Percentiles rank a stretch among this genome's conserved stretches.
phyloP scores from a whole-genome alignment of 306 rosid species.

The Vigna hirtella region DNA sequence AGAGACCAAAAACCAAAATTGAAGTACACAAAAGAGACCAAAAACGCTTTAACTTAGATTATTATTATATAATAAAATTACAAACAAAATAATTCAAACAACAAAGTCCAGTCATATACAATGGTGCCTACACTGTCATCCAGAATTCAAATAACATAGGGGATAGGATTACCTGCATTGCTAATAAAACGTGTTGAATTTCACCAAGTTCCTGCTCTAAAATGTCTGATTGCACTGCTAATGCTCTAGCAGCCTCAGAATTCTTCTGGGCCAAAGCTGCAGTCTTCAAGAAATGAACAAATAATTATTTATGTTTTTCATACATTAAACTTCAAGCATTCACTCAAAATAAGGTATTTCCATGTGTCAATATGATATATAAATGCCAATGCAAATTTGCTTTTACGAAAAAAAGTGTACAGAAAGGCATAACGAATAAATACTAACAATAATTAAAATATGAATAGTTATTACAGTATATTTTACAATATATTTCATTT shows the following conservation, averaged over 20 bases:
- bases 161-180: slow-evolving; percentile 80
- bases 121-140: background rate
- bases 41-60: background rate
- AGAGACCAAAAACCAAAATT: background rate
- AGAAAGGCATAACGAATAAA: background rate
- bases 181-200: slow-evolving; percentile 85
- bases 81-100: slow-evolving; percentile 21
- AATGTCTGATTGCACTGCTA: slow-evolving; percentile 76
- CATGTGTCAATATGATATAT: background rate
- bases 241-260: slow-evolving; percentile 82
- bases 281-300: slow-evolving; percentile 65
- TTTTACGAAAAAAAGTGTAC: background rate
- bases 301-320: slow-evolving; percentile 37
- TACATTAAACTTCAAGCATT: slow-evolving; percentile 26
- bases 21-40: background rate
- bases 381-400: background rate
- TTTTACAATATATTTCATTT: background rate
- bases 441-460: background rate
- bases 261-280: slow-evolving; percentile 84
- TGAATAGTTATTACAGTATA: background rate
- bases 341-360: slow-evolving; percentile 14
- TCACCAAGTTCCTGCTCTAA: slow-evolving; percentile 94
- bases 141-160: slow-evolving; percentile 30
- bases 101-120: slow-evolving; percentile 24
- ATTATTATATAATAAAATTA: background rate